Evolutionary conservation across 2,329 filamentous ascomycete genomes (phyloP).

Genomic region (Neofusicoccum kwambonambiense): DNA sequence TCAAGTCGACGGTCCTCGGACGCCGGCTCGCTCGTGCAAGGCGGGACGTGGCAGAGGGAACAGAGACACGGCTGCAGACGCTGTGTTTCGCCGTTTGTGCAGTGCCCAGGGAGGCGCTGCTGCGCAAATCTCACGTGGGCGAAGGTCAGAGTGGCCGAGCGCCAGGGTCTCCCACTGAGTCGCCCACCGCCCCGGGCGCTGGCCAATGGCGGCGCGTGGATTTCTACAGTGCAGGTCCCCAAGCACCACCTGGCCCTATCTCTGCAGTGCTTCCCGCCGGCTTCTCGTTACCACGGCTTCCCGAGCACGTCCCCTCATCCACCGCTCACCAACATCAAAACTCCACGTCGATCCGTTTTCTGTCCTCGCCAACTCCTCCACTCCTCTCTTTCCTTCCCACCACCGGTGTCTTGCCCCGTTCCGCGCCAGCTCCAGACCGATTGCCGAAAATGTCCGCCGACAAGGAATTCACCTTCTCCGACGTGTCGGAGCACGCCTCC

Average conservation of each 20-base stretch:
- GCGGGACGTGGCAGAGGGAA: too few relatives aligned
- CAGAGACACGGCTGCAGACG: too few relatives aligned
- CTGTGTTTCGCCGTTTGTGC: too few relatives aligned
- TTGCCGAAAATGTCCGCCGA: slow-evolving; percentile 31
- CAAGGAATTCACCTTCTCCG: slow-evolving; percentile 42
- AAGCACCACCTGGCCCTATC: slow-evolving; percentile 18
- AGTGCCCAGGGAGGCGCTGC: too few relatives aligned
- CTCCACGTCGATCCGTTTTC: slow-evolving; percentile 13
- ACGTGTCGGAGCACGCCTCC: slow-evolving; percentile 40
- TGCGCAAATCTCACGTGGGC: too few relatives aligned
- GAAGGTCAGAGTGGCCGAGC: too few relatives aligned
- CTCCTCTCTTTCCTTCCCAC: neutral
- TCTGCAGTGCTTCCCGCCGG: slow-evolving; percentile 1
- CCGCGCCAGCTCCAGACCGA: neutral
- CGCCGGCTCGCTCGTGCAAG: too few relatives aligned
- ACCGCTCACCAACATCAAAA: slow-evolving; percentile 17
- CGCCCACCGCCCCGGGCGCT: slow-evolving; percentile 4
- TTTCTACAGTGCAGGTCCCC: slow-evolving; percentile 8
- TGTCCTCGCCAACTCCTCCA: neutral
- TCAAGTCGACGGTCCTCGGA: too few relatives aligned
- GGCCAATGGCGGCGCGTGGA: slow-evolving; percentile 4
- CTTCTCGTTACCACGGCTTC: neutral
- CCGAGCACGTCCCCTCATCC: slow-evolving; percentile 13
- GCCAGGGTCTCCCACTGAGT: neutral
- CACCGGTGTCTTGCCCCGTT: neutral